Base-by-base conservation (phyloP, 106 monocot species). In the Dioscorea dumetorum region DNA sequence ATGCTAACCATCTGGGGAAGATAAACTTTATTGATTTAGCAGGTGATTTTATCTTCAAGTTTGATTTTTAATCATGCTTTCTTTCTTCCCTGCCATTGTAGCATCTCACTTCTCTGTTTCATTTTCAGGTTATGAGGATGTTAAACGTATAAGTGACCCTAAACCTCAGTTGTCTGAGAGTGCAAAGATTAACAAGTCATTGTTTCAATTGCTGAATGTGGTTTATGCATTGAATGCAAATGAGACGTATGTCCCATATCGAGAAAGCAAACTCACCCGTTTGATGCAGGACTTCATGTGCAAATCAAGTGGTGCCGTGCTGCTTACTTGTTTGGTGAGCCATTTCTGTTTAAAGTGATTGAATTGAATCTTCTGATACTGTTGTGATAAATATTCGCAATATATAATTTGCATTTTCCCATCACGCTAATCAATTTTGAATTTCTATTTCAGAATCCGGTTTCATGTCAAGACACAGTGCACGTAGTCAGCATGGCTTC, bases 291-390 rank as follows among this genome's bases (percentile, higher is more conserved):
- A 73, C 57, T 90, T 67, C 62, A n/a, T 79, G 51, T 58, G 77
- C 72, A 69, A 57, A 54, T 57, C 32, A 58, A 86, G 70, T 49
- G 41, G 59, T 18, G 70, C 75, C 57, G 65, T 90, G 41, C 52
- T 90, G 21, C 64, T 86, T n/a, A 64, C 85, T 16, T 85, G 80
- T 35, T 57, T 90, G 82, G 85, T 90, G 67, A 86, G 75, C 34
- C 49, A 16, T 33, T 49, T 33, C 12, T 67, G 19, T 28, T 33
- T 17, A 21, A n/a, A 41, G 41, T 41, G 41, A 10, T 41, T 41
- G 41, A 41, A 41, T 41, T 41, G 10, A 0, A 5, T 10, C 41
- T 41, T 41, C 41, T 2, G 41, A 10, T 41, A 41, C 10, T 41
- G 41, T 41, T 41, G 41, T 10, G 10, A 41, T 41, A 10, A 10